Percentiles rank a stretch among this genome's conserved stretches.
These are phyloP conservation scores for Pulveroboletus sp. DNA, from an alignment of 768 basidiomycete genomes.

Conservation along the genomic window DNA sequence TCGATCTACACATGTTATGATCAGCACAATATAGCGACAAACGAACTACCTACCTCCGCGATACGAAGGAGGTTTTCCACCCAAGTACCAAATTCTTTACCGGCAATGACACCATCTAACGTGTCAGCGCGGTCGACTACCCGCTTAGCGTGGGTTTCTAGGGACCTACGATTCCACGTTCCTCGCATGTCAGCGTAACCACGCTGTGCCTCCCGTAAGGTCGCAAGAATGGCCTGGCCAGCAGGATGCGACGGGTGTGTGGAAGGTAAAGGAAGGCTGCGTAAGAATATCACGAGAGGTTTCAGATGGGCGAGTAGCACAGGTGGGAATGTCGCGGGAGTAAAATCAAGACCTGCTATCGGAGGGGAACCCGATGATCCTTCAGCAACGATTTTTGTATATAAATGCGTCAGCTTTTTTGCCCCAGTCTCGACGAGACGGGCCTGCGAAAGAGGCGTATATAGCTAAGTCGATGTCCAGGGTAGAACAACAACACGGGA, in stretches of 20 bases:
- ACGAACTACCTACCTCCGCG: constrained; percentile 48
- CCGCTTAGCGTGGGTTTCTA: constrained; percentile 67
- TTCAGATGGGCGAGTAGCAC: constrained; percentile 48
- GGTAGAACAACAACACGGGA: background rate
- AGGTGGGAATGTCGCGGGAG: constrained; percentile 50
- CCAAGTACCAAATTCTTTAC: constrained; percentile 70
- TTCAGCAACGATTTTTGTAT: constrained; percentile 86
- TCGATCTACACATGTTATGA: constrained; percentile 46
- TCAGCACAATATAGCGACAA: background rate
- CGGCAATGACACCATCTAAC: constrained; percentile 58
- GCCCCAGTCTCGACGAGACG: constrained; percentile 77
- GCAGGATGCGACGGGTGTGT: constrained; percentile 85
- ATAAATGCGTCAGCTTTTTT: constrained; percentile 76
- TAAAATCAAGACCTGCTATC: constrained; percentile 52
- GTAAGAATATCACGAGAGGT: constrained; percentile 65
- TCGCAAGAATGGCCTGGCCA: constrained; percentile 54
- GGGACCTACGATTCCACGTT: constrained; percentile 66
- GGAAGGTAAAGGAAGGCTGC: constrained; percentile 66
- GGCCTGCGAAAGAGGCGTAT: constrained; percentile 33
- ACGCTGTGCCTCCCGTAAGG: constrained; percentile 70
- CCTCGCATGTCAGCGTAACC: constrained; percentile 88
- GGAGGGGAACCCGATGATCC: constrained; percentile 74
- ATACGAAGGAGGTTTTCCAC: constrained; percentile 59
- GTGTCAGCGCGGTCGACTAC: constrained; percentile 68
- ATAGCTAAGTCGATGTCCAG: background rate